Percentiles rank a stretch among this genome's conserved stretches.
Evolutionary conservation across 495 filamentous ascomycete species (phyloP).

Genomic region (Trichoderma erinaceum): DNA sequence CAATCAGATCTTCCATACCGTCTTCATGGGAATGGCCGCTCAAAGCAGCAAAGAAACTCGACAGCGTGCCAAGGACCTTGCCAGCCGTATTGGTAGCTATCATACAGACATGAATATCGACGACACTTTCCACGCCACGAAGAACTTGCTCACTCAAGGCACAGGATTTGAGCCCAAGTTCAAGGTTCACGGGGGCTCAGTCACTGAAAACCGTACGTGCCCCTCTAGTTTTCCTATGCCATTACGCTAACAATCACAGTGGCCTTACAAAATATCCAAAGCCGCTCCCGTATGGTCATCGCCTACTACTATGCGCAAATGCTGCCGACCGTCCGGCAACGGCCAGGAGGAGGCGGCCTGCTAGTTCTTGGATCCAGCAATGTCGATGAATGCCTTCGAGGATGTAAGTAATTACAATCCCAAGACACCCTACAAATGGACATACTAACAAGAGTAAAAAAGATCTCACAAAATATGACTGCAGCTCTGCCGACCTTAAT

Average conservation of each 20-base stretch:
- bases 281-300: conserved; percentile 72
- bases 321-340: conserved; percentile 48
- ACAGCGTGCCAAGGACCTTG: conserved; percentile 59
- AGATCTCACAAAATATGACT: conserved; percentile 51
- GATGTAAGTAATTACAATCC: conserved; percentile 41
- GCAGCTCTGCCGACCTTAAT: conserved; percentile 55
- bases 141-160: conserved; percentile 28
- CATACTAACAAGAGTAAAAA: background rate
- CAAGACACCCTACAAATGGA: background rate
- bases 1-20: conserved; percentile 6
- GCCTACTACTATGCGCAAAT: conserved; percentile 70
- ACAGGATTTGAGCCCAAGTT: conserved; percentile 47
- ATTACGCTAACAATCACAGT: conserved; percentile 28
- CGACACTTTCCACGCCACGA: conserved; percentile 41
- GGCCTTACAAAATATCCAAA: conserved; percentile 78
- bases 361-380: conserved; percentile 43
- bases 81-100: conserved; percentile 64
- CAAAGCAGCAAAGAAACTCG: conserved; percentile 69
- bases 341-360: conserved; percentile 37
- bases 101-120: conserved; percentile 78
- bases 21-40: conserved; percentile 73
- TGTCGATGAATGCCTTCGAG: conserved; percentile 52
- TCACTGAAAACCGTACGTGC: conserved; percentile 44
- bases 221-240: background rate
- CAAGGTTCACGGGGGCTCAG: conserved; percentile 59